A percentile compares a stretch with the other conserved stretches of the same genome.
phyloP scores from a whole-genome alignment of 208 protist genomes.

The Blastocrithidia nonstop region DNA sequence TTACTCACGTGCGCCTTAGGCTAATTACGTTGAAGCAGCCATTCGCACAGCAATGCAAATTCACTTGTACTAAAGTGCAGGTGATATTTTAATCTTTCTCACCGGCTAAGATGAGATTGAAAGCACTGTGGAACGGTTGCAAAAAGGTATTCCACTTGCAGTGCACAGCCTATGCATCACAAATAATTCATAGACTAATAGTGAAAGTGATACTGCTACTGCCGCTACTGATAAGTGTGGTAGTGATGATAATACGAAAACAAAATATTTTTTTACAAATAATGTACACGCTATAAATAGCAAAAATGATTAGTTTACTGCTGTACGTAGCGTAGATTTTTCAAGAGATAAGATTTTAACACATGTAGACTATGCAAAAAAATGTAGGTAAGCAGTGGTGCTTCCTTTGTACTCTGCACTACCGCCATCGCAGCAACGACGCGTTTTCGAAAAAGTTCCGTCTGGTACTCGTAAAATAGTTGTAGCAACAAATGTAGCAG shows the following conservation, averaged over 20 bases:
- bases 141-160: slow-evolving; percentile 60
- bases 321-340: too few species aligned
- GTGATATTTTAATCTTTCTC: slow-evolving; percentile 99
- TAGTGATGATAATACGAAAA: too few species aligned
- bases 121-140: slow-evolving; percentile 93
- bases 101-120: slow-evolving; percentile 99
- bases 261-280: too few species aligned
- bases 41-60: slow-evolving; percentile 97
- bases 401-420: slow-evolving; percentile 97
- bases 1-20: slow-evolving; percentile 73
- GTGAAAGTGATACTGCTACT: too few species aligned
- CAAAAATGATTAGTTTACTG: too few species aligned
- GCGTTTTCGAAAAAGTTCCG: slow-evolving; percentile 93
- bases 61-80: slow-evolving; percentile 91
- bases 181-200: too few species aligned
- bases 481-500: slow-evolving; percentile 98
- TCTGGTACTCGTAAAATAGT: slow-evolving; percentile 90
- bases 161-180: slow-evolving; percentile 63
- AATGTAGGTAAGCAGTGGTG: too few species aligned
- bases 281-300: too few species aligned
- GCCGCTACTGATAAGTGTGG: slow-evolving; percentile 65
- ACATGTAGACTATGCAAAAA: too few species aligned
- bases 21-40: slow-evolving; percentile 94
- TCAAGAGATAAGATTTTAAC: too few species aligned
- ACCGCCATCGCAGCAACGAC: slow-evolving; percentile 93